Conservation (phyloP, 805 yeast genomes). For the Teunomyces gatunensis region DNA sequence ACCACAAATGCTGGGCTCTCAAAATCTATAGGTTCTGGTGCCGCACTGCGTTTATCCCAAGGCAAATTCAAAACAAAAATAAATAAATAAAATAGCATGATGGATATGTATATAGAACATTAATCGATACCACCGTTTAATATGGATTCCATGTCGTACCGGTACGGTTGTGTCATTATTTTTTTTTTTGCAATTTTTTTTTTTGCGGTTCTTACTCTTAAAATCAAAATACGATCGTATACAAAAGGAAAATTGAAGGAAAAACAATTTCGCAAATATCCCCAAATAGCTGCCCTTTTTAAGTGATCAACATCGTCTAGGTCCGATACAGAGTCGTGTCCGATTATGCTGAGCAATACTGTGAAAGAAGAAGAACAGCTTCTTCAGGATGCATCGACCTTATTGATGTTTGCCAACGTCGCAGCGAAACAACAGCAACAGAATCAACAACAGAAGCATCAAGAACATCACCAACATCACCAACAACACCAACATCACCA, state of each 20-base stretch:
- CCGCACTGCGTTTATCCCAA: neutral
- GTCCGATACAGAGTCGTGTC: neutral
- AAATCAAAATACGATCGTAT: conserved; percentile 5
- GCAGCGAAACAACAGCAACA: conserved; percentile 44
- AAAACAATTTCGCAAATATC: neutral
- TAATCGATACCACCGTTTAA: neutral
- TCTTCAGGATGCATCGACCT: conserved; percentile 60
- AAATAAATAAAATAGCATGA: neutral
- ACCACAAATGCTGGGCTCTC: neutral
- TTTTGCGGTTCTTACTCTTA: neutral
- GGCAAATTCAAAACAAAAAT: too few species aligned
- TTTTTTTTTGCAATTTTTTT: neutral
- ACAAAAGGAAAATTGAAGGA: conserved; percentile 1
- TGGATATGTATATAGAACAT: conserved; percentile 2
- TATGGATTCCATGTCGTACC: neutral
- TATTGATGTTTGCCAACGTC: conserved; percentile 58
- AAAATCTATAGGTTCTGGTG: too few species aligned
- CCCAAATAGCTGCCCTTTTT: neutral
- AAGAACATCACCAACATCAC: conserved; percentile 1
- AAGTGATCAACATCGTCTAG: neutral
- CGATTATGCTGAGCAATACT: conserved; percentile 2
- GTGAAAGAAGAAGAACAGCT: conserved; percentile 36
- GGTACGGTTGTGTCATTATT: neutral
- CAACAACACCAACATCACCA: neutral
- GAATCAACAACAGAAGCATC: conserved; percentile 8